Conservation (phyloP, 2,329 filamentous ascomycete species). For the Torrubiella hemipterigena region DNA sequence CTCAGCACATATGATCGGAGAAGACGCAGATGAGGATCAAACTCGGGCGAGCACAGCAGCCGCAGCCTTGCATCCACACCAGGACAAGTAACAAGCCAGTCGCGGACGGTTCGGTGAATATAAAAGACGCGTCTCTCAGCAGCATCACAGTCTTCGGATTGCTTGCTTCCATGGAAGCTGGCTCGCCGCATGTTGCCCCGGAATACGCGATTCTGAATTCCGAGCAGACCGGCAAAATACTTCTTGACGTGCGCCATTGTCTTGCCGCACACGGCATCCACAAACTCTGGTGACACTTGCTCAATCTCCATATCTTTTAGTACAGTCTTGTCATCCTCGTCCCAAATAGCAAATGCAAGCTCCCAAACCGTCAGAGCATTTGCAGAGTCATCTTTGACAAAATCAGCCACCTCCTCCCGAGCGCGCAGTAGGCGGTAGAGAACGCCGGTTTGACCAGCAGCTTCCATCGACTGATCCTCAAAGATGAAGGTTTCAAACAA, state of each 20-base stretch:
- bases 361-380: slow-evolving; percentile 20
- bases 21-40: slow-evolving; percentile 19
- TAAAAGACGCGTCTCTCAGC: slow-evolving; percentile 16
- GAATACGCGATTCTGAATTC: slow-evolving; percentile 9
- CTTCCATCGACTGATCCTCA: slow-evolving; percentile 9
- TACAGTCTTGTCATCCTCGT: slow-evolving; percentile 10
- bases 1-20: slow-evolving; percentile 20
- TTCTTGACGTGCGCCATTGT: slow-evolving; percentile 8
- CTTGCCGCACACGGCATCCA: slow-evolving; percentile 8
- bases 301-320: slow-evolving; percentile 8
- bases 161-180: slow-evolving; percentile 5
- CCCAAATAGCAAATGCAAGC: slow-evolving; percentile 15
- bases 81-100: slow-evolving; percentile 16
- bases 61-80: slow-evolving; percentile 12
- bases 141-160: slow-evolving; percentile 1
- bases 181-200: slow-evolving; percentile 9
- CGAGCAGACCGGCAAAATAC: slow-evolving; percentile 15
- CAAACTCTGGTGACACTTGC: slow-evolving; percentile 10
- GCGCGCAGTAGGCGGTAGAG: slow-evolving; percentile 18
- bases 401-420: slow-evolving; percentile 18
- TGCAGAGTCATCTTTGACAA: slow-evolving; percentile 18
- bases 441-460: slow-evolving; percentile 12
- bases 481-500: slow-evolving; percentile 20
- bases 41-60: slow-evolving; percentile 2
- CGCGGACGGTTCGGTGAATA: slow-evolving; percentile 20